Percentiles rank a stretch among this genome's conserved stretches.
These are phyloP conservation scores for Skeletonema menzelii DNA, from an alignment of 108 stramenopile species.

Conservation along the genomic window DNA sequence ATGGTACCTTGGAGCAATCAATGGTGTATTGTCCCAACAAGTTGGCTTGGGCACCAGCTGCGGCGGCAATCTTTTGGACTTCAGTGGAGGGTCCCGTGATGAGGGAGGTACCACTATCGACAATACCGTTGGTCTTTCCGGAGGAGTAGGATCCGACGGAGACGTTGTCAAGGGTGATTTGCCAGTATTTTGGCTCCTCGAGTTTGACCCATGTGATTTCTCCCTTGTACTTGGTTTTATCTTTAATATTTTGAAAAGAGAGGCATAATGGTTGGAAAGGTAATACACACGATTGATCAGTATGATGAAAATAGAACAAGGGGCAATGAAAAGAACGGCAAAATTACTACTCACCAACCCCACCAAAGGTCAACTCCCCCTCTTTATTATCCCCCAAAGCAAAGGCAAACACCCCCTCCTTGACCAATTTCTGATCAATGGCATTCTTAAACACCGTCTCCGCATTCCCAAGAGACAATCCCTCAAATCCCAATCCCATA, in stretches of 20 bases:
- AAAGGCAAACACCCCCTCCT: conserved; percentile 91
- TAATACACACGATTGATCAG: neutral
- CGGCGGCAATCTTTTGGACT: conserved; percentile 65
- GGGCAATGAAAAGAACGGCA: neutral
- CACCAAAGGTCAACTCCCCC: conserved; percentile 97
- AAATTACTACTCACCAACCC: conserved; percentile 58
- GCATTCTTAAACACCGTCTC: conserved; percentile 94
- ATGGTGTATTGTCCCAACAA: conserved; percentile 94
- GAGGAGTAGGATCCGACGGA: conserved; percentile 55
- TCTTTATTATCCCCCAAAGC: conserved; percentile 90
- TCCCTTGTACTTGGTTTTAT: conserved; percentile 73
- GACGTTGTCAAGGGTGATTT: conserved; percentile 75
- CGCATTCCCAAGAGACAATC: conserved; percentile 83
- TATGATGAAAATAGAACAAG: neutral
- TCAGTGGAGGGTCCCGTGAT: conserved; percentile 82
- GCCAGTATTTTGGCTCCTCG: conserved; percentile 91
- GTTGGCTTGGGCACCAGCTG: conserved; percentile 86
- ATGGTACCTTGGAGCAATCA: conserved; percentile 69
- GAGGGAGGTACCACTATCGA: conserved; percentile 93
- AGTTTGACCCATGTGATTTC: conserved; percentile 79
- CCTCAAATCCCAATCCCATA: conserved; percentile 94
- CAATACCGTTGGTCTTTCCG: conserved; percentile 65
- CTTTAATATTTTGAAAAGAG: too few relatives aligned
- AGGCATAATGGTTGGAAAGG: conserved; percentile 4
- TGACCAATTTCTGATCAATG: conserved; percentile 78